Evolutionary conservation across 768 basidiomycete genomes (phyloP).

Genomic region (Lactarius tabidus): DNA sequence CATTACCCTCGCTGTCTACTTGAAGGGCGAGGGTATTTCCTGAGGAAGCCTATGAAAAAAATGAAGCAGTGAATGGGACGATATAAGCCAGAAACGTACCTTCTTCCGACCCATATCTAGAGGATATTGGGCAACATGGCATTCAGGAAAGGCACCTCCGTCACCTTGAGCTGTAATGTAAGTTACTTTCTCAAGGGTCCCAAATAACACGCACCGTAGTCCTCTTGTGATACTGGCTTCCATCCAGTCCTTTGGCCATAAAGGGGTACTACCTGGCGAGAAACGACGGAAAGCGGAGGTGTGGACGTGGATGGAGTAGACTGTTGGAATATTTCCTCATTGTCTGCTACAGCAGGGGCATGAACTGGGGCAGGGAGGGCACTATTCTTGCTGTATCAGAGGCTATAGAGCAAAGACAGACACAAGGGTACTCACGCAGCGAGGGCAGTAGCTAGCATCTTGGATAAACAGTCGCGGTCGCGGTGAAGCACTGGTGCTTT

Average conservation of each 20-base stretch:
- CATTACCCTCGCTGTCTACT: constrained; percentile 94
- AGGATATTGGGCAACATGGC: constrained; percentile 96
- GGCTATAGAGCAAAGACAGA: constrained; percentile 5
- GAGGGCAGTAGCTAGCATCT: constrained; percentile 54
- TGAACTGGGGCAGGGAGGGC: constrained; percentile 65
- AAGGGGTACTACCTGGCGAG: constrained; percentile 60
- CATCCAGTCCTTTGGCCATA: constrained; percentile 86
- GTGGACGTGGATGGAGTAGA: constrained; percentile 31
- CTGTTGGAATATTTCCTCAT: constrained; percentile 51
- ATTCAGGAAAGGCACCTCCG: constrained; percentile 90
- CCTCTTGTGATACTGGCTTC: constrained; percentile 77
- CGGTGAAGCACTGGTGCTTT: not conserved
- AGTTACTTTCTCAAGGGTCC: constrained; percentile 18
- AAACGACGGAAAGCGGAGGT: constrained; percentile 40
- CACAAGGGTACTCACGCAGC: constrained; percentile 56
- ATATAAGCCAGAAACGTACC: constrained; percentile 41
- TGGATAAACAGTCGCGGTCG: not conserved
- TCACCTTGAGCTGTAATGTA: constrained; percentile 46
- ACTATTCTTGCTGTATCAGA: constrained; percentile 36
- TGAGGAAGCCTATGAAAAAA: constrained; percentile 62
- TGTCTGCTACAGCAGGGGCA: constrained; percentile 49
- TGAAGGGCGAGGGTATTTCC: constrained; percentile 96
- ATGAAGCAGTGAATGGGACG: not conserved
- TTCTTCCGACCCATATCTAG: constrained; percentile 94
- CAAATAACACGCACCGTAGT: constrained; percentile 61